Percentiles rank a stretch among this genome's conserved stretches.
phyloP scores from a whole-genome alignment of 768 basidiomycete genomes.

The Coprinopsis strossmayeri region DNA sequence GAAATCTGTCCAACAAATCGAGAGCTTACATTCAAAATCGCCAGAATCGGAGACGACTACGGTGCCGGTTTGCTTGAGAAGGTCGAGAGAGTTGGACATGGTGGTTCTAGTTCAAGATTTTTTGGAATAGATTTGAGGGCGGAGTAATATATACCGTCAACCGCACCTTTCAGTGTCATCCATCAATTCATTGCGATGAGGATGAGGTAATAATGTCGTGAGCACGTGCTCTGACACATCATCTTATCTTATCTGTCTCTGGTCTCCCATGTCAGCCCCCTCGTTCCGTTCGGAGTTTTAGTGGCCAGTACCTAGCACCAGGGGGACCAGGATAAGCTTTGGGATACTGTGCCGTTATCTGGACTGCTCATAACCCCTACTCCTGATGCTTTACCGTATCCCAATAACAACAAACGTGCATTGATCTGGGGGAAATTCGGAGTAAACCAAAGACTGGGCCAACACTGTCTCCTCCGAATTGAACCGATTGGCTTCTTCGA shows the following conservation, averaged over 20 bases:
- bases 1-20: conserved; percentile 5
- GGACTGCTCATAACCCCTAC: background rate
- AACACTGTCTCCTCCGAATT: background rate
- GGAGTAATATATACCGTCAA: background rate
- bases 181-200: background rate
- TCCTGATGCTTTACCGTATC: background rate
- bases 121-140: background rate
- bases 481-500: no score
- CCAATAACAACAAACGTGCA: background rate
- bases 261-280: no score
- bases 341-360: background rate
- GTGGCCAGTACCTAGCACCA: no score
- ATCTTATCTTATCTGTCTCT: background rate
- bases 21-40: conserved; percentile 73
- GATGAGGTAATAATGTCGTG: background rate
- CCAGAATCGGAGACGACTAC: conserved; percentile 97
- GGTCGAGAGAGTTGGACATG: conserved; percentile 79
- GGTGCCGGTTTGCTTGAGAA: conserved; percentile 88
- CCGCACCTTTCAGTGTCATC: background rate
- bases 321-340: no score
- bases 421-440: background rate
- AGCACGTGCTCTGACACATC: background rate
- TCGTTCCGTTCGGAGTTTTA: no score
- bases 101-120: conserved; percentile 23
- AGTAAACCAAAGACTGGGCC: background rate